Evolutionary conservation across 2,329 filamentous ascomycete species (phyloP).

Genomic region (Talaromyces atroroseus): DNA sequence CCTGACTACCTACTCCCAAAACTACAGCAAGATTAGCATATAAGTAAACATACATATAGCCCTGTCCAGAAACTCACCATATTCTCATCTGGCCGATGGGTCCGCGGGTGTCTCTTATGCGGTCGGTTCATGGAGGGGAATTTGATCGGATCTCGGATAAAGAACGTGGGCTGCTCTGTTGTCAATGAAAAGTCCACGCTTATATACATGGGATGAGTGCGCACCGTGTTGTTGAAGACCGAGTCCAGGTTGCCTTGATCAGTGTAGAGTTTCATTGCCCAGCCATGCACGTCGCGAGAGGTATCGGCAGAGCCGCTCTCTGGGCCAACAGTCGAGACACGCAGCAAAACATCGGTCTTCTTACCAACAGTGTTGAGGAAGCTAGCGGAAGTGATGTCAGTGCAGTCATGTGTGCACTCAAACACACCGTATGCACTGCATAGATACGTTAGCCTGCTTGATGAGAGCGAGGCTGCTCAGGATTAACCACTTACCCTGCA

Average conservation of each 20-base stretch:
- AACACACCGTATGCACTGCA: constrained; percentile 51
- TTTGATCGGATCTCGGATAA: constrained; percentile 62
- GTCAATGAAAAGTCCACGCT: background rate
- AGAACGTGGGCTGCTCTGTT: constrained; percentile 56
- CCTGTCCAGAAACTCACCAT: constrained; percentile 15
- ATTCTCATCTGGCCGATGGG: constrained; percentile 21
- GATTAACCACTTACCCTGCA: constrained; percentile 30
- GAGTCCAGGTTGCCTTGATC: constrained; percentile 40
- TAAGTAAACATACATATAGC: background rate
- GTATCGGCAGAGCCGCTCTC: constrained; percentile 47
- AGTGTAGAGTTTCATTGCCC: constrained; percentile 48
- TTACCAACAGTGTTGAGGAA: constrained; percentile 53
- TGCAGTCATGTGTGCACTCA: constrained; percentile 55
- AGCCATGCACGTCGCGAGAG: constrained; percentile 47
- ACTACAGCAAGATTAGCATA: constrained; percentile 8
- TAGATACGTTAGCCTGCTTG: background rate
- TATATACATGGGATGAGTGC: background rate
- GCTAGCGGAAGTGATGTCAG: constrained; percentile 51
- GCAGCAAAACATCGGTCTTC: constrained; percentile 46
- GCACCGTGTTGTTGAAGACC: constrained; percentile 14
- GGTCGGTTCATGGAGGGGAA: constrained; percentile 66
- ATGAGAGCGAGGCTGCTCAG: background rate
- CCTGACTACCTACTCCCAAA: constrained; percentile 24
- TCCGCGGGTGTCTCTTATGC: constrained; percentile 55
- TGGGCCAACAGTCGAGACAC: constrained; percentile 45